Evolutionary conservation across 2,329 filamentous ascomycete species (phyloP).

Genomic region (Ascosphaera acerosa): DNA sequence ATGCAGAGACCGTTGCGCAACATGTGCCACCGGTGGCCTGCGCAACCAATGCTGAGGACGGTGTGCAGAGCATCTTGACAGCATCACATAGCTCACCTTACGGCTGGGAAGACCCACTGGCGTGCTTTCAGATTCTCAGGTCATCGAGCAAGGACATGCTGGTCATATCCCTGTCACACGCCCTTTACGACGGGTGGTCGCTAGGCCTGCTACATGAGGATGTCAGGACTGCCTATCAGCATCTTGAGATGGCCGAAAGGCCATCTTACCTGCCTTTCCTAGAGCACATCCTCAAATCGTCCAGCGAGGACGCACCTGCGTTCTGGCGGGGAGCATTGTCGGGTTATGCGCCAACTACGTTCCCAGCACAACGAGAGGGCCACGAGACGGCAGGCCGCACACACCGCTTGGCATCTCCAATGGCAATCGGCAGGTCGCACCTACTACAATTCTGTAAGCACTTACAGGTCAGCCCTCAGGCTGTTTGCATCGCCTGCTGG

Average conservation of each 20-base stretch:
- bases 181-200: constrained; percentile 76
- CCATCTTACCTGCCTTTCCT: constrained; percentile 30
- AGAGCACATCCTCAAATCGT: constrained; percentile 24
- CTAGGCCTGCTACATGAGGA: constrained; percentile 48
- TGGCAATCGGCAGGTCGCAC: constrained; percentile 13
- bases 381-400: constrained; percentile 5
- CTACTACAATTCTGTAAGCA: constrained; percentile 37
- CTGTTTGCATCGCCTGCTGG: constrained; percentile 54
- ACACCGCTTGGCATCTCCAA: constrained; percentile 9
- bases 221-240: constrained; percentile 31
- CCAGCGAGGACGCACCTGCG: constrained; percentile 19
- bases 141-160: constrained; percentile 17
- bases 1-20: no score
- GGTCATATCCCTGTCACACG: constrained; percentile 56
- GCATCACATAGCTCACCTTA: no score
- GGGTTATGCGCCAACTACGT: constrained; percentile 19
- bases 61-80: no score
- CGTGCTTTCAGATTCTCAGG: constrained; percentile 15
- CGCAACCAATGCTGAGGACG: no score
- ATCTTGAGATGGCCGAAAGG: constrained; percentile 23
- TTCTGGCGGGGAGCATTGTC: constrained; percentile 54
- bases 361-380: constrained; percentile 13
- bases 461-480: constrained; percentile 46
- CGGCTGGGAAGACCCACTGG: constrained; percentile 9
- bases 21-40: no score